Evolutionary conservation across 2,329 filamentous ascomycete species (phyloP), one percentile per base, ranked within the genome.

Genomic region (Bertia moriformis): DNA sequence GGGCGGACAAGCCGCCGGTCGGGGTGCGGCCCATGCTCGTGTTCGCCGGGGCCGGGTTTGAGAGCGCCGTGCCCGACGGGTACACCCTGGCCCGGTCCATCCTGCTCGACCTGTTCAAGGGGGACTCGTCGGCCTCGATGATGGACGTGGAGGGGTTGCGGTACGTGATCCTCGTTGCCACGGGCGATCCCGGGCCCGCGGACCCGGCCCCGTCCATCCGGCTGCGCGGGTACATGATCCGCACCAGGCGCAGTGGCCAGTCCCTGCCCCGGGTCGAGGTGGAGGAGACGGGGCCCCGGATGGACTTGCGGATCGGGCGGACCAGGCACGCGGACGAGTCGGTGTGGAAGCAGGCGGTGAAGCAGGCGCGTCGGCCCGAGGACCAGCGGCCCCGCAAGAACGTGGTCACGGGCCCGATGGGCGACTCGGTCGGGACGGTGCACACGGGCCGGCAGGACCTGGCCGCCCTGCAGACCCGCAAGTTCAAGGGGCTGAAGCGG

Each of bases 401-500:
- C 60, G 81, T 98, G 50, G 74, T 78, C 40, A 93, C 83, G 41
- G 88, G 96, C 58, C 62, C 78, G 33, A 86, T 98, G 64, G 91
- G 91, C 56, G 91, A 98, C 62, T 96, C 96, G 78, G 71, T 96
- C 46, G 91, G 89, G 45, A 79, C 87, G 49, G 83, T 98, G 45
- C 91, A 98, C 59, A 62, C 93, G 43, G 86, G 83, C 53, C 86
- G 81, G 65, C 87, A 95, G 62, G 87, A 98, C 62, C 71, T 98
- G 42, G 70, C 68, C 54, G 73, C 82, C 50, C 61, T 98, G 60
- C 91, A 98, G 68, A 93, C 88, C 39, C 79, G 91, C 55, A 98
- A 98, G 76, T 96, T 98, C 88, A 98, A 98, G 77, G 91, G 88
- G 48, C 61, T 98, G 48, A 98, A 96, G 74, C 72, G 91, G 47